Base-by-base conservation (phyloP, 768 basidiomycete species). In the Leccinum ochraceum region DNA sequence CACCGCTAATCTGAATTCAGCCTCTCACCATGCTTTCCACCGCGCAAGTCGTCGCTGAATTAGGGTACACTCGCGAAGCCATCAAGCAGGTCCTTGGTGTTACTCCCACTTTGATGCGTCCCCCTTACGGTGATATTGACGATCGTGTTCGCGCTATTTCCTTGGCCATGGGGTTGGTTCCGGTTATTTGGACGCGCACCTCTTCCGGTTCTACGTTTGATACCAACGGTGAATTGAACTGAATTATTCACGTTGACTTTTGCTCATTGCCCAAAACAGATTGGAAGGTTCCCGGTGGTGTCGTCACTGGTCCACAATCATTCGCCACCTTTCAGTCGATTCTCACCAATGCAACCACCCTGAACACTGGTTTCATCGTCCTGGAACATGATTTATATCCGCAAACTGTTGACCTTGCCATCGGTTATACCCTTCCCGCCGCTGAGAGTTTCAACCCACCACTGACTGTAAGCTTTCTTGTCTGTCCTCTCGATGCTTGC, bases 81-180 rank as follows among this genome's bases (percentile, higher is more conserved):
- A 95, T 98, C 78, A 86, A 89, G 75, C 71, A 70, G 2, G 83
- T 90, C 22, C 76, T 90, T 59, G 90, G 90, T 64, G 87, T 92
- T 28, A 89, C 89, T 1, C 91, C 91, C 0, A 87, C 82, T 9
- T 83, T 83, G 5, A 89, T 89, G 89, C 85, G 91, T 59, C 87
- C 91, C 46, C 92, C 92, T 48, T 92, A 81, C 63, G 91, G 92
- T 67, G 92, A 94, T 68, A 90, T 93, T 30, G 95, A 98, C 72
- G 90, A 94, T 76, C 93, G 95, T 67, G 94, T 98, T 51, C 90
- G 96, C 62, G 90, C 89, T 44, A 94, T 98, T 71, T 78, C 87
- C 20, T 73, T 92, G 57, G 92, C 94, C 32, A 96, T 98, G 95
- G 94, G 94, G 50, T 76, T 98, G 76, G 78, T 87, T 11, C 92